Percentiles rank a stretch among this genome's conserved stretches.
Conservation (phyloP, 768 basidiomycete genomes). For the Boletus subcaerulescens region DNA sequence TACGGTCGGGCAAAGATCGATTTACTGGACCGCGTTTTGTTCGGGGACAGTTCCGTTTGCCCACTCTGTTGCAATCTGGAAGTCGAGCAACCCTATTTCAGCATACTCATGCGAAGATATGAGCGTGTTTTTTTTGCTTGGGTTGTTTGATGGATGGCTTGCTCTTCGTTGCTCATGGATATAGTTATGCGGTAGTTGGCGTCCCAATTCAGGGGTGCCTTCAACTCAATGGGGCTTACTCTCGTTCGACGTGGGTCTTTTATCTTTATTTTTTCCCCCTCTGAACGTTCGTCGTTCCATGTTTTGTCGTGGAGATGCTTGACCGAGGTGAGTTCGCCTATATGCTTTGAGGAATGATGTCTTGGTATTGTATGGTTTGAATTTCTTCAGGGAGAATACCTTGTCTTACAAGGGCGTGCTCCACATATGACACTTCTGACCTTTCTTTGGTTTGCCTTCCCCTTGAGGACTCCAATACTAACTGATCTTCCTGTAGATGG, state of each 20-base stretch:
- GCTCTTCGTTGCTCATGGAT: conserved; percentile 75
- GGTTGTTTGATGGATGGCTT: conserved; percentile 35
- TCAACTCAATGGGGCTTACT: conserved; percentile 94
- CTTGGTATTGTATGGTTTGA: conserved; percentile 52
- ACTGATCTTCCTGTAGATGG: conserved; percentile 1
- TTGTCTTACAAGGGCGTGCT: conserved; percentile 55
- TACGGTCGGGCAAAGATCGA: conserved; percentile 47
- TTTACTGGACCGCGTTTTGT: conserved; percentile 31
- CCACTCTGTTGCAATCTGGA: conserved; percentile 55
- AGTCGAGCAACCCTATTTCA: conserved; percentile 34
- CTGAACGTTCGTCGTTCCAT: conserved; percentile 52
- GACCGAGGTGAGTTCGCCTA: conserved; percentile 21
- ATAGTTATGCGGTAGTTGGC: conserved; percentile 84
- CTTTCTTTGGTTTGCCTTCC: not conserved
- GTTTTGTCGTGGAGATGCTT: conserved; percentile 13
- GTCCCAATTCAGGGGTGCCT: conserved; percentile 33
- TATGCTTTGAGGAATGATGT: conserved; percentile 49
- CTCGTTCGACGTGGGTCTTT: conserved; percentile 54
- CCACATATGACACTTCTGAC: conserved; percentile 64
- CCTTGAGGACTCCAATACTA: not conserved
- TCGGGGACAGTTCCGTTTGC: conserved; percentile 38
- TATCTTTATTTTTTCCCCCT: conserved; percentile 48
- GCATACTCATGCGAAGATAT: conserved; percentile 68
- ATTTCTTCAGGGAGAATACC: conserved; percentile 94
- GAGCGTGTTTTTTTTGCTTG: conserved; percentile 58